phyloP scores from a whole-genome alignment of 2,329 filamentous ascomycete species.

The Colletotrichum godetiae region DNA sequence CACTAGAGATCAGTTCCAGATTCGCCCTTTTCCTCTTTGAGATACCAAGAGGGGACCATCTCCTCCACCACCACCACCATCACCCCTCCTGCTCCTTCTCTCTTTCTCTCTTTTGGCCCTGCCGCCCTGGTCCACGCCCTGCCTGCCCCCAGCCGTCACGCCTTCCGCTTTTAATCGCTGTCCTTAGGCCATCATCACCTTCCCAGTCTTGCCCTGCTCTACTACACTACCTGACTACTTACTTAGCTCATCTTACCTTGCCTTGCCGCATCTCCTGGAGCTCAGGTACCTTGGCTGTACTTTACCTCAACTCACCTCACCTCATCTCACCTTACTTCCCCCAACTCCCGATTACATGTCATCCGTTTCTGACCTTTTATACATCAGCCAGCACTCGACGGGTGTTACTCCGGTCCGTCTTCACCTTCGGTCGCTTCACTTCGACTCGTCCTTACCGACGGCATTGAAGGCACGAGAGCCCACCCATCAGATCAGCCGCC shows the following conservation, averaged over 20 bases:
- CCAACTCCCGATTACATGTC: background rate
- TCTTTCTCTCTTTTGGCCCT: slow-evolving; percentile 15
- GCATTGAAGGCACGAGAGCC: background rate
- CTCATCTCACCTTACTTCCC: slow-evolving; percentile 1
- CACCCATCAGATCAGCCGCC: background rate
- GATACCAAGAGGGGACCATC: slow-evolving; percentile 5
- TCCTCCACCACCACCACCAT: background rate
- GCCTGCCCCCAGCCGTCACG: slow-evolving; percentile 12
- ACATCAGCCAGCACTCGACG: slow-evolving; percentile 1
- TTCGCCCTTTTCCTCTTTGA: slow-evolving; percentile 25
- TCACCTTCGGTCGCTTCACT: background rate
- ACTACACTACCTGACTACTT: background rate
- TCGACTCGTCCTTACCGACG: background rate
- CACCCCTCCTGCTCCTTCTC: slow-evolving; percentile 3
- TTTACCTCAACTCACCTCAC: background rate
- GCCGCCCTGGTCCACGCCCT: background rate
- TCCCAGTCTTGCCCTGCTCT: background rate
- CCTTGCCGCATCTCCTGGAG: background rate
- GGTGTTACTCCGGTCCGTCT: background rate
- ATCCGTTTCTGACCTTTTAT: no score
- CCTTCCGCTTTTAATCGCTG: slow-evolving; percentile 30
- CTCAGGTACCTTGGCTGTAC: slow-evolving; percentile 6
- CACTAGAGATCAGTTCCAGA: slow-evolving; percentile 30
- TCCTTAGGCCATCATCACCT: slow-evolving; percentile 5
- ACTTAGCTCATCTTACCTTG: background rate